phyloP scores from a whole-genome alignment of 345 rosid genomes.

The Arabidopsis suecica region DNA sequence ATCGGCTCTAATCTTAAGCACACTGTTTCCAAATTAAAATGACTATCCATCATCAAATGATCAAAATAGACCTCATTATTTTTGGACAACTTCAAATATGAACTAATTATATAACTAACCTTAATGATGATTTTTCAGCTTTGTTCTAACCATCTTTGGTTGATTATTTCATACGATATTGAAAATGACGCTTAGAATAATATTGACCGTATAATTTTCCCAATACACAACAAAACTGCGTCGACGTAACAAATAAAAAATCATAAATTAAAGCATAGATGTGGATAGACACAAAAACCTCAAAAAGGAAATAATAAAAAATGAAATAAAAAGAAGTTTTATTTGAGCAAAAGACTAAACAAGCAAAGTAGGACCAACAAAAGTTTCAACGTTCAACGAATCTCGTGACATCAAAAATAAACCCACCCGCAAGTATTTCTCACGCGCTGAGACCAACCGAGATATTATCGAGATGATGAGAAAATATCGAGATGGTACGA shows the following conservation, averaged over 20 bases:
- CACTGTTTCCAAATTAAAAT: background rate
- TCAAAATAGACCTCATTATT: too few relatives aligned
- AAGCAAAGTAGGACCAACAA: conserved; percentile 16
- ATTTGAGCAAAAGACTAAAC: conserved; percentile 21
- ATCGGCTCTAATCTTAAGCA: background rate
- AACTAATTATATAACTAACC: too few relatives aligned
- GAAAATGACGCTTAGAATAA: conserved; percentile 10
- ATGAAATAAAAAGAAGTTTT: background rate
- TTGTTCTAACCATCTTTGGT: background rate
- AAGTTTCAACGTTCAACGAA: conserved; percentile 41
- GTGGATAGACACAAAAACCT: conserved; percentile 35
- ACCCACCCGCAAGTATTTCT: conserved; percentile 11
- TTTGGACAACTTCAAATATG: too few relatives aligned
- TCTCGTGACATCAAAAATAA: conserved; percentile 11
- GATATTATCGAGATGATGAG: conserved; percentile 19
- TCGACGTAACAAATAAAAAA: background rate
- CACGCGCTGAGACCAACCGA: background rate
- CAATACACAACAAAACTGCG: background rate
- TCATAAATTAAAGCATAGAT: conserved; percentile 5
- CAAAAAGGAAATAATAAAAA: background rate
- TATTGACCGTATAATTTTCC: background rate
- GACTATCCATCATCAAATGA: background rate
- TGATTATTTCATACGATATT: background rate
- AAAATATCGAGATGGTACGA: conserved; percentile 26
- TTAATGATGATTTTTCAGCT: background rate